Base-by-base conservation (phyloP, 257 asterid species). In the Ligustrum vulgare region DNA sequence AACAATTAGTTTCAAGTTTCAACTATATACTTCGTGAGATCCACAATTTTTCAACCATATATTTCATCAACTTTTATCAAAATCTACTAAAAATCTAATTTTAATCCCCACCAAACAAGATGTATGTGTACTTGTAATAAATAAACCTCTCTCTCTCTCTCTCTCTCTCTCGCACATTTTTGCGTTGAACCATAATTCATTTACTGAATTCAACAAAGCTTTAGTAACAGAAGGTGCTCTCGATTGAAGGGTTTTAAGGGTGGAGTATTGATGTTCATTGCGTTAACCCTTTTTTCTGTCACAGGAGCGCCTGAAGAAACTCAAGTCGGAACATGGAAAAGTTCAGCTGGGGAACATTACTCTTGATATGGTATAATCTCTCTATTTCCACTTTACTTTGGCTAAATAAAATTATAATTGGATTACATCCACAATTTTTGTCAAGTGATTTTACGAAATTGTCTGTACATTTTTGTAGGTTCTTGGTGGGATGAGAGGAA, bases 401-500 rank as follows among this genome's bases (percentile, higher is more conserved):
- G 35, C 34, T 60, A 22, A 41, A 60, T 25, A 60, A 60, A 60
- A 60, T 60, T 23, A 25, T 60, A 10, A 60, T 25, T 60, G 3
- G 67, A 25, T 22, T 60, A 8, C 67, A 60, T 25, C 35, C 67
- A 25, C 67, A 60, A 25, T 25, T 25, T 25, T 22, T 60, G 18
- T 47, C 5, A 34, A 60, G 41, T 64, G n/a, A 25, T 41, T 70
- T 68, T 23, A 41, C n/a, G 25, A 56, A 56, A 56, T 56, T 75
- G 23, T 15, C 32, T 45, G 23, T 64, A 43, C 70, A 70, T 74
- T 56, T 69, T 71, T 16, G 74, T 81, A 95, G 99, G 99, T 95
- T 67, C 91, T 95, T 36, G 99, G 99, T 82, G 99, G 99, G 64
- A 95, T 95, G 99, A 89, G 99, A 87, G 99, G 99, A 78, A 95